Percentiles rank a stretch among this genome's conserved stretches.
Conservation (phyloP, 176 grass and related monocot species). For the Saccharum spontaneum region DNA sequence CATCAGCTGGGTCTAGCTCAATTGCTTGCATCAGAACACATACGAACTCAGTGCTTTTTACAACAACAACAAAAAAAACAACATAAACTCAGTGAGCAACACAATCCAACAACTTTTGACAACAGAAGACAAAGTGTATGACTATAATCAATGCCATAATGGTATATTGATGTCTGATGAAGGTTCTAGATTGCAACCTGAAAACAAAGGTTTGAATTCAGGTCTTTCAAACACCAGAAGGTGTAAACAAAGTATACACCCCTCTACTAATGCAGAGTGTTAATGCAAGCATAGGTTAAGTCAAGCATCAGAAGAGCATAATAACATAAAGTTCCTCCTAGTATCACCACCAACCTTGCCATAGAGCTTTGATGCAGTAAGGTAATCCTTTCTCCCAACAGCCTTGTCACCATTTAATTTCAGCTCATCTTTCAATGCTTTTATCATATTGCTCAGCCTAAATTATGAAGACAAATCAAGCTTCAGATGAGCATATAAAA, state of each 20-base stretch:
- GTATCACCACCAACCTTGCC: slow-evolving; percentile 13
- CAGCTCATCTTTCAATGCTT: slow-evolving; percentile 7
- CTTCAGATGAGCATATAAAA: background rate
- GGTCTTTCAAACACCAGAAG: background rate
- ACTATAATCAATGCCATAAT: background rate
- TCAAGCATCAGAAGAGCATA: background rate
- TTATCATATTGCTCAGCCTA: slow-evolving; percentile 18
- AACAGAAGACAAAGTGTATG: background rate
- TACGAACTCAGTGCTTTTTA: no score
- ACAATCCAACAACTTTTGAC: background rate
- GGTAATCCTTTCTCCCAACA: slow-evolving; percentile 40
- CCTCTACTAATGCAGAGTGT: background rate
- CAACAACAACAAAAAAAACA: no score
- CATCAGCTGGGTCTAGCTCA: slow-evolving; percentile 15
- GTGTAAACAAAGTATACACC: background rate
- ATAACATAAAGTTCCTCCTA: background rate
- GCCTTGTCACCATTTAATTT: slow-evolving; percentile 36
- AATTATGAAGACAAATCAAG: slow-evolving; percentile 7
- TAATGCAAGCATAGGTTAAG: background rate
- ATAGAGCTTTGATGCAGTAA: slow-evolving; percentile 22
- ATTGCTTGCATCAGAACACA: slow-evolving; percentile 29
- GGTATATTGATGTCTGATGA: background rate
- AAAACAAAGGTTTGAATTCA: background rate
- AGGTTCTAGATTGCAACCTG: background rate
- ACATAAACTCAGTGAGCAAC: background rate